Evolutionary conservation across 179 eudicot genomes (phyloP).

Genomic region (Beta corolliflora): DNA sequence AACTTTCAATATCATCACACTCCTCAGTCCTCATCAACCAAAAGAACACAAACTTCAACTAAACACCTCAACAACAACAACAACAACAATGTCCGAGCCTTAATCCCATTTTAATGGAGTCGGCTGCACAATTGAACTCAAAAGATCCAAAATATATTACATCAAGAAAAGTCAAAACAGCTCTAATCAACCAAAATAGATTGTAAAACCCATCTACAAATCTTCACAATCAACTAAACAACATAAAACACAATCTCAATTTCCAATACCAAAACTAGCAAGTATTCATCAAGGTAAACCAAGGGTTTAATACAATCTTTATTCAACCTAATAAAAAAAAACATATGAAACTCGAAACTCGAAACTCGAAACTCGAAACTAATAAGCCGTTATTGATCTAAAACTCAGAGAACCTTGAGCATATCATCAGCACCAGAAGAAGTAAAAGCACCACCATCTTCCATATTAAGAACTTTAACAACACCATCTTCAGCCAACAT

Average conservation of each 20-base stretch:
- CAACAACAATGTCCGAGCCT: too few relatives aligned
- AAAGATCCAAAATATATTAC: too few relatives aligned
- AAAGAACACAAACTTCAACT: background rate
- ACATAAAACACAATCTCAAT: background rate
- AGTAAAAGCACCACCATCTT: constrained; percentile 91
- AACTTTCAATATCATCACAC: too few relatives aligned
- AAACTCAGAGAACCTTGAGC: constrained; percentile 61
- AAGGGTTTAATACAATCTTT: background rate
- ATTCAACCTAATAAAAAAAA: constrained; percentile 9
- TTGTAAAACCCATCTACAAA: too few relatives aligned
- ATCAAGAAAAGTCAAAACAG: too few relatives aligned
- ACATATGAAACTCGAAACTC: background rate
- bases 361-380: background rate
- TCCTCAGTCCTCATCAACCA: background rate
- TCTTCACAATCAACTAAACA: background rate
- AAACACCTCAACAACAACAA: too few relatives aligned
- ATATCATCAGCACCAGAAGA: constrained; percentile 86
- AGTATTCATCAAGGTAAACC: background rate
- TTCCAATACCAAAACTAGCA: background rate
- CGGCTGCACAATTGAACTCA: too few relatives aligned
- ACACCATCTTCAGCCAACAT: constrained; percentile 84
- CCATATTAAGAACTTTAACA: constrained; percentile 81
- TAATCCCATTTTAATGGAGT: too few relatives aligned
- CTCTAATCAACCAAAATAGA: too few relatives aligned
- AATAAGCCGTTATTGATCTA: background rate